Evolutionary conservation across 2,329 filamentous ascomycete species (phyloP).

Genomic region (Tolypocladium sp.): DNA sequence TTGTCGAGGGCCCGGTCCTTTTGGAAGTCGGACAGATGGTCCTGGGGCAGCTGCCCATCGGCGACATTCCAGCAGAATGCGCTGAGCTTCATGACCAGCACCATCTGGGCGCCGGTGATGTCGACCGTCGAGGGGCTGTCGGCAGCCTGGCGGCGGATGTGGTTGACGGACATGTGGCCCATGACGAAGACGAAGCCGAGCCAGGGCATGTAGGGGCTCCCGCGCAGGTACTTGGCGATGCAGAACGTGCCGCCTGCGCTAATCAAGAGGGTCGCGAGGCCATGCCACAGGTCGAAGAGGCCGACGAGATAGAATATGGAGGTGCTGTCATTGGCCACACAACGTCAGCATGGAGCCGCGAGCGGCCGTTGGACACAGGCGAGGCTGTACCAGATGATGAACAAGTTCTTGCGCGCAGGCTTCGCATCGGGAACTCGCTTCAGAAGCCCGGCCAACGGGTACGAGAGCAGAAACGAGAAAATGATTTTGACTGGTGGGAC

Average conservation of each 20-base stretch:
- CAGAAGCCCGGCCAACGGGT: slow-evolving; percentile 77
- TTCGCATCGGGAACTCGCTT: slow-evolving; percentile 84
- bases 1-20: slow-evolving; percentile 69
- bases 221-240: slow-evolving; percentile 71
- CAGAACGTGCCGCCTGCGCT: slow-evolving; percentile 72
- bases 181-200: slow-evolving; percentile 88
- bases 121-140: slow-evolving; percentile 63
- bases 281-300: slow-evolving; percentile 85
- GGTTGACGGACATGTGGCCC: slow-evolving; percentile 88
- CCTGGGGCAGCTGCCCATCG: slow-evolving; percentile 72
- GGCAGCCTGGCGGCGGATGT: slow-evolving; percentile 70
- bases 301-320: slow-evolving; percentile 88
- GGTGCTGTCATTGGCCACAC: slow-evolving; percentile 37
- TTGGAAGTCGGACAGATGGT: slow-evolving; percentile 78
- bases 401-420: slow-evolving; percentile 79
- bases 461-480: slow-evolving; percentile 82
- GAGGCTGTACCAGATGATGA: slow-evolving; percentile 59
- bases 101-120: slow-evolving; percentile 96
- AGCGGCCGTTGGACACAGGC: neutral
- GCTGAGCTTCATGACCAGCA: slow-evolving; percentile 92
- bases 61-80: slow-evolving; percentile 98
- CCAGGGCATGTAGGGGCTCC: slow-evolving; percentile 94
- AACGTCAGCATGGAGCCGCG: neutral
- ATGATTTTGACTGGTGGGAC: slow-evolving; percentile 75
- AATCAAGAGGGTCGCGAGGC: slow-evolving; percentile 68